Conservation (phyloP, 2,329 filamentous ascomycete genomes). For the Xenosphaeropsis pyriputrescens region DNA sequence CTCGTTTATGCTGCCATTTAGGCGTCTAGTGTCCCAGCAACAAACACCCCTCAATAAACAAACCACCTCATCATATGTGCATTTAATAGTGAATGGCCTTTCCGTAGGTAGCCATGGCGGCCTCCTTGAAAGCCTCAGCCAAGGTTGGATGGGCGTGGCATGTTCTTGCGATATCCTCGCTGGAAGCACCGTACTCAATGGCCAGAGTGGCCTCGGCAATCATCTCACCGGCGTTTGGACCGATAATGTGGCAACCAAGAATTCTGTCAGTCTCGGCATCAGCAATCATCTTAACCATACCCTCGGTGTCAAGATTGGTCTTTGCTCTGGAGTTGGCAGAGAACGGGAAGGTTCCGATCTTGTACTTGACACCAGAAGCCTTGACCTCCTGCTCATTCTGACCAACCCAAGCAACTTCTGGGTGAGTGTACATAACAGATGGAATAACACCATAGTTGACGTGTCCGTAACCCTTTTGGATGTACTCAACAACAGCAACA, state of each 20-base stretch:
- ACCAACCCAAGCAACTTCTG: conserved; percentile 96
- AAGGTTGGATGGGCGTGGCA: conserved; percentile 95
- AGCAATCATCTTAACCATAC: conserved; percentile 91
- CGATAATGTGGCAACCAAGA: conserved; percentile 91
- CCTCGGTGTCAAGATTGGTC: conserved; percentile 94
- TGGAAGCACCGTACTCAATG: conserved; percentile 89
- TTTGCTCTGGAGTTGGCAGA: conserved; percentile 96
- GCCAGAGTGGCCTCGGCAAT: conserved; percentile 94
- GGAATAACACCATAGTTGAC: conserved; percentile 98
- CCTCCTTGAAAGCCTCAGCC: conserved; percentile 98
- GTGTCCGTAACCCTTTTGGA: conserved; percentile 94
- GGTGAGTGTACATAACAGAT: conserved; percentile 98
- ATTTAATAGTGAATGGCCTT: conserved; percentile 90
- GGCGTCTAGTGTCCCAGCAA: background rate
- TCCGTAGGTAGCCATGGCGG: conserved; percentile 91
- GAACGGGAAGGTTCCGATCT: conserved; percentile 90
- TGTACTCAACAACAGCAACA: conserved; percentile 89
- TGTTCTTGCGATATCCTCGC: conserved; percentile 87
- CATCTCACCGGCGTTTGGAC: conserved; percentile 95
- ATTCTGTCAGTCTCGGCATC: conserved; percentile 95
- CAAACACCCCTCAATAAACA: background rate
- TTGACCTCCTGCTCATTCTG: conserved; percentile 96
- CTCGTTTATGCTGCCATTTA: conserved; percentile 1
- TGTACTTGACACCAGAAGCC: conserved; percentile 79
- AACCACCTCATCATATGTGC: background rate